Conservation (phyloP, 140 eudicot species). For the Senecio squalidus region DNA sequence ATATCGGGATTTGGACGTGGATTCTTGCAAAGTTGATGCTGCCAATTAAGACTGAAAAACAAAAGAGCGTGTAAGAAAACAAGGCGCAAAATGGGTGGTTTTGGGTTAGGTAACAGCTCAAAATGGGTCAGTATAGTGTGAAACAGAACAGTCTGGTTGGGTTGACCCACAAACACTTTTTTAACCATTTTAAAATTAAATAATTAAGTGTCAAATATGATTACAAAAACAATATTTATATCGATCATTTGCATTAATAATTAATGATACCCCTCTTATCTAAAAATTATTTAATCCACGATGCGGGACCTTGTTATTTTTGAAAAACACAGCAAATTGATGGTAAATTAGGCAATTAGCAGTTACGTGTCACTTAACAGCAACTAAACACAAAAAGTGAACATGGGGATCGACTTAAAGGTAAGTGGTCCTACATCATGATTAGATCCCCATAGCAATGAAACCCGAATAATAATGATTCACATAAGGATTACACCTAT, state of each 20-base stretch:
- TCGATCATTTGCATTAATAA: too few species aligned
- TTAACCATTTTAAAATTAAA: too few species aligned
- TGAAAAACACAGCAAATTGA: background rate
- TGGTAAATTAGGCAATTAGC: background rate
- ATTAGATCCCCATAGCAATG: background rate
- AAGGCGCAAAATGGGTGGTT: background rate
- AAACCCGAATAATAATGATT: background rate
- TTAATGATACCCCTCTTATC: too few species aligned
- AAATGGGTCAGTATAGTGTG: too few species aligned
- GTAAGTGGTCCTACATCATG: background rate
- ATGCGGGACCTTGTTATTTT: background rate
- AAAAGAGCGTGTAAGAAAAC: background rate
- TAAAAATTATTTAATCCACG: too few species aligned
- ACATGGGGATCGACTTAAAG: background rate
- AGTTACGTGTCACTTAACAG: background rate
- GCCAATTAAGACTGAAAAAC: constrained; percentile 81
- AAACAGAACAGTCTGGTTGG: too few species aligned
- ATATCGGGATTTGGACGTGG: constrained; percentile 89
- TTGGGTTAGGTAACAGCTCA: too few species aligned
- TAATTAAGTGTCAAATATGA: too few species aligned
- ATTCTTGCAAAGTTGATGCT: constrained; percentile 90
- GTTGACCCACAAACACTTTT: too few species aligned
- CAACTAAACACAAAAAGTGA: background rate
- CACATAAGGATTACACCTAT: background rate
- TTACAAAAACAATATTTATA: too few species aligned